Evolutionary conservation across 257 asterid genomes (phyloP), one percentile per base, ranked within the genome.

Genomic region (Paulownia fortunei): DNA sequence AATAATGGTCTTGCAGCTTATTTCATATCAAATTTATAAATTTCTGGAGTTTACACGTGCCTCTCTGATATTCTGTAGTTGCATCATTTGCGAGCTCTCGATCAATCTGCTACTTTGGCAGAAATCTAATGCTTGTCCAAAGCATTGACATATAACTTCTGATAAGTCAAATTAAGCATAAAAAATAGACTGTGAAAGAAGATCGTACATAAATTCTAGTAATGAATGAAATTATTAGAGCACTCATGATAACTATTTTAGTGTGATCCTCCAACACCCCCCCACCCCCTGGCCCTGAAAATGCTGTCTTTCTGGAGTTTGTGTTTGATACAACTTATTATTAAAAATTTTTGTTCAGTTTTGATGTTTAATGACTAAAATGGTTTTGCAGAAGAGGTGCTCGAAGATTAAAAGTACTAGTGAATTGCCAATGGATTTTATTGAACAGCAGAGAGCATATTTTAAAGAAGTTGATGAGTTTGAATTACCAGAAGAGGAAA

Each of bases 401-500:
- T 15, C 66, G 18, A 54, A 9, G 73, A 42, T 30, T 54, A 54
- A 84, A 52, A 41, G 72, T 23, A 71, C 24, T 21, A 47, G 19
- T 37, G 86, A 76, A 55, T 68, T 84, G 84, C 90, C 94, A 30
- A 65, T n/a, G 61, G 96, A 92, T 44, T 89, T 82, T 83, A 74
- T 91, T 42, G 79, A 82, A 74, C 82, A 89, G 81, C 90, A 86
- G 85, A 89, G 62, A 62, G 91, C 91, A 52, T 90, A 93, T 83
- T 93, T 75, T 81, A 84, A 89, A 58, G 97, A 90, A 77, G 72
- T 93, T 78, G 98, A 93, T 87, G 92, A 86, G 9, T 87, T 86
- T 83, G 95, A 92, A 76, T 84, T 93, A 64, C 81, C 70, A 27
- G 97, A 73, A 79, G 98, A 93, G 89, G 98, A 93, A 73, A 87